Conservation (phyloP, 78 protist species). For the Monosiga brevicollis region DNA sequence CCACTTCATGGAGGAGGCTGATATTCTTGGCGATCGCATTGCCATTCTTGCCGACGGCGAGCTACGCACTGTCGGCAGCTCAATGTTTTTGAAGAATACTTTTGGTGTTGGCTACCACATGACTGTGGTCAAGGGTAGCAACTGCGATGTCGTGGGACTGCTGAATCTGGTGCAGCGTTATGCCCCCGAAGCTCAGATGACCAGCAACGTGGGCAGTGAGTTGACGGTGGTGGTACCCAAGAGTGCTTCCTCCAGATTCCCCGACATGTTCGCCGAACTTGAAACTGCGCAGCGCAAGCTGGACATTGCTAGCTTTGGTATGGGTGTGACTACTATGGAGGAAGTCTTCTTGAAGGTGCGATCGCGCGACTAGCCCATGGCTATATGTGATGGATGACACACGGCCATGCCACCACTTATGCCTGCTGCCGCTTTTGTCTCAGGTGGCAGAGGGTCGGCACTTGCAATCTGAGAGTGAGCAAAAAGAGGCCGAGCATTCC, state of each 20-base stretch:
- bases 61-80: constrained; percentile 49
- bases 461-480: too few relatives aligned
- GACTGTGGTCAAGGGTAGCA: constrained; percentile 5
- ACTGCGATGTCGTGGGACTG: background rate
- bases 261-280: constrained; percentile 3
- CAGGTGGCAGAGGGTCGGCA: too few relatives aligned
- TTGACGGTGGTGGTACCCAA: background rate
- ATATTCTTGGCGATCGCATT: constrained; percentile 76
- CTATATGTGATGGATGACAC: too few relatives aligned
- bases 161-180: background rate
- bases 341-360: constrained; percentile 43
- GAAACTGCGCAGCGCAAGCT: background rate
- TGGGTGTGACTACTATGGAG: constrained; percentile 38
- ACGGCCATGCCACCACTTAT: too few relatives aligned
- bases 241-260: background rate
- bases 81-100: constrained; percentile 53
- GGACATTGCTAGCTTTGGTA: constrained; percentile 5
- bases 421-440: too few relatives aligned
- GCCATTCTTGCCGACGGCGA: constrained; percentile 75
- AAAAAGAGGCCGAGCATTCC: too few relatives aligned
- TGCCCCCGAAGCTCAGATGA: constrained; percentile 1
- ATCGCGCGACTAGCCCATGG: background rate
- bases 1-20: constrained; percentile 92
- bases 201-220: background rate
- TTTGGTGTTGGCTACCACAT: constrained; percentile 82